Evolutionary conservation across 2,329 filamentous ascomycete genomes (phyloP).

Genomic region (Ascochyta viciae-villosae): DNA sequence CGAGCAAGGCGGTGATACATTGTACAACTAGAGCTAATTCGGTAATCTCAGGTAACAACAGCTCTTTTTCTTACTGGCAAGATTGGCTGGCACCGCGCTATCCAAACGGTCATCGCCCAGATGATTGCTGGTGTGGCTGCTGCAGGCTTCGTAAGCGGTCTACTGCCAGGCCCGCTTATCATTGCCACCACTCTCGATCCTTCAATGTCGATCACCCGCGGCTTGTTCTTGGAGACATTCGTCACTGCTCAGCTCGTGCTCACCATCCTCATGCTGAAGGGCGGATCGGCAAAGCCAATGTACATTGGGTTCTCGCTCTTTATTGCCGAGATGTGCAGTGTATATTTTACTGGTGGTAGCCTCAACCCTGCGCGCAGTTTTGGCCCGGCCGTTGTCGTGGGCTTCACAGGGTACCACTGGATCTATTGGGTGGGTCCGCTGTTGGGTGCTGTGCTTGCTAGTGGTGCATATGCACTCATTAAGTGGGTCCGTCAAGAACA

Average conservation of each 20-base stretch:
- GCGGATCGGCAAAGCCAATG: constrained; percentile 68
- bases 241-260: constrained; percentile 46
- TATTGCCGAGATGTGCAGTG: constrained; percentile 60
- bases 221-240: constrained; percentile 41
- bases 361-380: constrained; percentile 57
- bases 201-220: constrained; percentile 33
- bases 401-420: constrained; percentile 51
- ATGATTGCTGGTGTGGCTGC: constrained; percentile 41
- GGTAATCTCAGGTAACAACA: constrained; percentile 30
- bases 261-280: constrained; percentile 64
- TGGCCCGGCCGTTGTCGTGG: constrained; percentile 52
- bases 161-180: constrained; percentile 40
- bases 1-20: neutral
- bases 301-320: constrained; percentile 76
- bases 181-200: constrained; percentile 32
- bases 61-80: constrained; percentile 30
- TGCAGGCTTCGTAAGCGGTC: constrained; percentile 35
- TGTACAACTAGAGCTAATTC: constrained; percentile 4
- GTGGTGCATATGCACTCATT: constrained; percentile 57
- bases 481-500: constrained; percentile 22
- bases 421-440: constrained; percentile 54
- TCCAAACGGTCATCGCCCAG: constrained; percentile 37
- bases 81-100: constrained; percentile 31
- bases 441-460: constrained; percentile 53
- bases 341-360: constrained; percentile 55